Base-by-base conservation (phyloP, 2,329 filamentous ascomycete species). In the Xenoacremonium recifei region DNA sequence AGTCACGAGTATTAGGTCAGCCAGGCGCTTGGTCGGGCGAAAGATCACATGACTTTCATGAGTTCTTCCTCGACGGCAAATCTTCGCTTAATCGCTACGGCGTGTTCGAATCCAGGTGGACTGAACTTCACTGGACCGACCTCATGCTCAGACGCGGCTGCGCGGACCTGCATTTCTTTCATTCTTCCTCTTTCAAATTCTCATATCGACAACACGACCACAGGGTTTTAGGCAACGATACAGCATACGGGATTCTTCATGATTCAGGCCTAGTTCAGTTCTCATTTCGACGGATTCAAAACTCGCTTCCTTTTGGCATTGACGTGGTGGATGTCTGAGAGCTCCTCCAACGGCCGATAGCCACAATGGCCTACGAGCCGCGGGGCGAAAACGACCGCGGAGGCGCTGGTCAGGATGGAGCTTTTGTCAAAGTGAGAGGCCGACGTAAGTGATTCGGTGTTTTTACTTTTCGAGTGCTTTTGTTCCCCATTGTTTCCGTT, bases 311-410 rank as follows among this genome's bases (percentile, higher is more conserved):
- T n/a, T 42, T 44, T 40, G 32, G n/a, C 31, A 30, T 37, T n/a
- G 11, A 43, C 44, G 44, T 39, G 32, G 48, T 51, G 56, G 30
- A 61, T 61, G 59, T 43, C 46, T 50, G 48, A 44, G 42, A n/a
- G n/a, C n/a, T 23, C 34, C 33, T 45, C 34, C 45, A 47, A 39
- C 52, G 35, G 48, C 37, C 40, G 47, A 54, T 46, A 54, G 49
- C 54, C 50, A 53, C 51, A 42, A 79, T 79, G 75, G 70, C 75
- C 56, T 77, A 76, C 60, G 74, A 77, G 67, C 70, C 72, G 61
- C 71, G 75, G 50, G 71, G 72, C 56, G 73, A 75, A 49, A 69
- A 67, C 45, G 69, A 67, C 34, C 54, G 64, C 33, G 62, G 64
- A 15, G 66, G 56, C n/a, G 58, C 54, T n/a, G 65, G 67, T 6